Evolutionary conservation across 2,329 filamentous ascomycete genomes (phyloP), one percentile per base, ranked within the genome.

Genomic region (Ustilaginoidea virens): DNA sequence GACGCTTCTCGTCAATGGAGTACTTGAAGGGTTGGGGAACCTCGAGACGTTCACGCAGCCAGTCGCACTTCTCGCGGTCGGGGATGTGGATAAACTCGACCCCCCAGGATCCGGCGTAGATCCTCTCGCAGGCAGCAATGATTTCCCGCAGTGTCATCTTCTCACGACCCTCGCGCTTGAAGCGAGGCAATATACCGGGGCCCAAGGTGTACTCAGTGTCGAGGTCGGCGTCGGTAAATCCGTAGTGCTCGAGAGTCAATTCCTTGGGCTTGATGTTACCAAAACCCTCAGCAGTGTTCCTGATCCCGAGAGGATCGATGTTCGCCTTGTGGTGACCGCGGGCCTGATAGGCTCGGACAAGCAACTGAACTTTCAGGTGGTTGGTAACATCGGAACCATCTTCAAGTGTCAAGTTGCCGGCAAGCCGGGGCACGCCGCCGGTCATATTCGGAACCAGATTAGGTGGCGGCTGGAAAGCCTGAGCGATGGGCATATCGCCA

Each of bases 21-120:
- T 94, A 96, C 58, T 92, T 92, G 71, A 92, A 98, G 9, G 90
- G 85, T 45, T 78, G 72, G 25, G 87, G 87, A 29, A 96, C 79
- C 63, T 98, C 90, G 44, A 96, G 69, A 38, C 90, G 82, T 59
- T 93, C 81, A 46, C 90, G 76, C 37, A 98, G 74, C 90, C 90
- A 98, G 60, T 98, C 90, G 63, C 90, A 98, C 58, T 93, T 90
- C 52, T 87, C 82, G 47, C 90, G 73, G 54, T 98, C 87, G 33
- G 90, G 87, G 40, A 98, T 98, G 60, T 98, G 90, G 51, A 98
- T 96, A 60, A 94, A 98, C 58, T 98, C 90, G 34, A 94, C 74
- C 55, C 90, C 87, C 51, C 92, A 94, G n/a, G 85, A 85, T 41
- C 90, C 86, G 51, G 85, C 92, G 68, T 98, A 98, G 47, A 93